phyloP scores from a whole-genome alignment of 352 stramenopile genomes.

The Peronosclerospora sorghi region DNA sequence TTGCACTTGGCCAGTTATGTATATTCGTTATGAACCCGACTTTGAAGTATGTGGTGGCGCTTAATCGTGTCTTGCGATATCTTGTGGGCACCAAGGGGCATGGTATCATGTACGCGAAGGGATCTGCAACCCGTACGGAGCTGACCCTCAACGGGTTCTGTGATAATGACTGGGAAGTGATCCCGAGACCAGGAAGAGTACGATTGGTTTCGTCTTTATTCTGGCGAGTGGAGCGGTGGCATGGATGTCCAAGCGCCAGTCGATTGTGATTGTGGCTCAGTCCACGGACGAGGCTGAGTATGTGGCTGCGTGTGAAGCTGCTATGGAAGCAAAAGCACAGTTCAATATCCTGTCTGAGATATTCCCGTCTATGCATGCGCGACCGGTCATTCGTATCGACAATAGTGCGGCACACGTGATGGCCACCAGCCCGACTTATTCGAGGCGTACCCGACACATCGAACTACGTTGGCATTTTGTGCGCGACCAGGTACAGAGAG shows the following conservation, averaged over 20 bases:
- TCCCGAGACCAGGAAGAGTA: neutral
- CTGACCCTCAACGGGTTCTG: neutral
- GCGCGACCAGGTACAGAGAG: neutral
- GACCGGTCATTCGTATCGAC: neutral
- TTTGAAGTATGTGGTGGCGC: constrained; percentile 1
- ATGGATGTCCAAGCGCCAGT: neutral
- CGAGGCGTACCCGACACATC: neutral
- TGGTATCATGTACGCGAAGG: neutral
- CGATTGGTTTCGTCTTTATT: neutral
- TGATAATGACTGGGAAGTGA: neutral
- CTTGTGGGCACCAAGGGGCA: neutral
- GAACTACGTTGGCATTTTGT: neutral
- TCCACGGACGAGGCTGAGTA: neutral
- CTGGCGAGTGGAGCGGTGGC: neutral
- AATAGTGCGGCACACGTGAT: neutral
- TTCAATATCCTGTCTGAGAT: neutral
- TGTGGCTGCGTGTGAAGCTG: neutral
- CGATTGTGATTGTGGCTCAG: neutral
- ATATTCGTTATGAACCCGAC: constrained; percentile 7
- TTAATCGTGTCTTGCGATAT: constrained; percentile 1
- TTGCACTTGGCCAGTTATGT: constrained; percentile 14
- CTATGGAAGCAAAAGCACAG: neutral
- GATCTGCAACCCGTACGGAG: neutral
- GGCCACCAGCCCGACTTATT: neutral
- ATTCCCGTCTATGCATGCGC: neutral